Evolutionary conservation across 2,329 filamentous ascomycete species (phyloP).

Genomic region (Aspergillus sp.): DNA sequence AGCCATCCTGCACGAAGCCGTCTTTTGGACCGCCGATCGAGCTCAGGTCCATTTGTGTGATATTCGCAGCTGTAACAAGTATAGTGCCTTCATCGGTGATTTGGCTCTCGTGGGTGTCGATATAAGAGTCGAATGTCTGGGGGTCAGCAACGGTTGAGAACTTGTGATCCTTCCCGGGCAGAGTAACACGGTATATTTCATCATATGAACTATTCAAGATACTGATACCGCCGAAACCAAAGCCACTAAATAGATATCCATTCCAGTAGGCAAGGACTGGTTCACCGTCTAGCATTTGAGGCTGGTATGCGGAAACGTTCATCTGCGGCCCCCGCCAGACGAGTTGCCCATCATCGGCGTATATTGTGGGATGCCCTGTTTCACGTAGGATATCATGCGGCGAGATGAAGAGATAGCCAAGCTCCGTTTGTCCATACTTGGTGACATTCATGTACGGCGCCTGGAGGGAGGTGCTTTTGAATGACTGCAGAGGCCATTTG

Average conservation of each 20-base stretch:
- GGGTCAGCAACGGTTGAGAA: neutral
- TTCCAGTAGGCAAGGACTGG: slow-evolving; percentile 28
- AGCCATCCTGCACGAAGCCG: slow-evolving; percentile 26
- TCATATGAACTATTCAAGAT: neutral
- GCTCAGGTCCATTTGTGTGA: slow-evolving; percentile 21
- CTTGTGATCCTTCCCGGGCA: neutral
- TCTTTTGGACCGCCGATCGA: slow-evolving; percentile 21
- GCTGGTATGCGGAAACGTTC: slow-evolving; percentile 18
- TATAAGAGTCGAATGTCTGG: neutral
- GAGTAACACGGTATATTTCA: neutral
- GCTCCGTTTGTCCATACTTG: slow-evolving; percentile 23
- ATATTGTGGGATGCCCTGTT: slow-evolving; percentile 18
- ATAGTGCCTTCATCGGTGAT: slow-evolving; percentile 22
- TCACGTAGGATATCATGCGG: slow-evolving; percentile 4
- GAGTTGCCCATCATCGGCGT: slow-evolving; percentile 26
- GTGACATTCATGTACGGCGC: slow-evolving; percentile 23
- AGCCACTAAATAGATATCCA: slow-evolving; percentile 16
- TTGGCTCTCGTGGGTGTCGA: slow-evolving; percentile 22
- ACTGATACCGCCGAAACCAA: slow-evolving; percentile 13
- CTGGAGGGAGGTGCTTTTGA: slow-evolving; percentile 13
- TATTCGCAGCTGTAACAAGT: slow-evolving; percentile 23
- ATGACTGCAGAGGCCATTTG: slow-evolving; percentile 21
- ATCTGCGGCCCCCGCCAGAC: slow-evolving; percentile 24
- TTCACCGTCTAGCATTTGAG: slow-evolving; percentile 18
- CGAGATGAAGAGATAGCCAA: slow-evolving; percentile 25